Evolutionary conservation across 352 stramenopile genomes (phyloP), one percentile per base, ranked within the genome.

Genomic region (Saprolegnia parasitica): DNA sequence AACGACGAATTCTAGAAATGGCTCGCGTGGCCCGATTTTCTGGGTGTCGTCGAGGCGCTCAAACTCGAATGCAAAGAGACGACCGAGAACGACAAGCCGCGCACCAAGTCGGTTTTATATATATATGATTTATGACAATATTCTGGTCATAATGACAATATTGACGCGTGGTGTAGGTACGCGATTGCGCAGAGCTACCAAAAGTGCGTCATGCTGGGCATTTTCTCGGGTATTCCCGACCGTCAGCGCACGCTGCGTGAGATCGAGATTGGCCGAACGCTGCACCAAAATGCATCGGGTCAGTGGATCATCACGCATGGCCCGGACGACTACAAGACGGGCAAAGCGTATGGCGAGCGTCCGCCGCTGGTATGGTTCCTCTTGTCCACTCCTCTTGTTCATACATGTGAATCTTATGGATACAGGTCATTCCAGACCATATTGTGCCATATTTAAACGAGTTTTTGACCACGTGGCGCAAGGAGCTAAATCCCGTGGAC

Each of bases 161-260:
- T 16, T 60, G 52, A 24, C 13, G 35, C 35, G 24, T 18, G 37
- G 24, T 24, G 68, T 63, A 73, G 68, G 46, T 77, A 77, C 40
- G 63, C 63, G 52, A 80, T 89, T 72, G 77, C 81, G 0, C 74
- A 57, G 24, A 76, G 52, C 42, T 90, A 77, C 65, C 80, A 88
- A 71, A 71, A 77, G 10, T 90, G 87, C 56, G 73, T 90, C 18
- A 79, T 90, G 57, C 63, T 90, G 10, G 74, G 78, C 15, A 83
- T 90, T 32, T 87, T 90, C 76, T 74, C 82, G 10, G 79, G 72
- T 46, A 73, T 90, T 42, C 82, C 82, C 4, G 82, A 90, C 77
- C 73, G 80, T 56, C 82, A 90, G 67, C 73, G 82, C 29, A 90
- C 80, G 5, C 79, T 88, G 35, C 72, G 80, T 62, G 82, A 90